Evolutionary conservation across 2,329 filamentous ascomycete genomes (phyloP).

Genomic region (Bipolaris sorokiniana): DNA sequence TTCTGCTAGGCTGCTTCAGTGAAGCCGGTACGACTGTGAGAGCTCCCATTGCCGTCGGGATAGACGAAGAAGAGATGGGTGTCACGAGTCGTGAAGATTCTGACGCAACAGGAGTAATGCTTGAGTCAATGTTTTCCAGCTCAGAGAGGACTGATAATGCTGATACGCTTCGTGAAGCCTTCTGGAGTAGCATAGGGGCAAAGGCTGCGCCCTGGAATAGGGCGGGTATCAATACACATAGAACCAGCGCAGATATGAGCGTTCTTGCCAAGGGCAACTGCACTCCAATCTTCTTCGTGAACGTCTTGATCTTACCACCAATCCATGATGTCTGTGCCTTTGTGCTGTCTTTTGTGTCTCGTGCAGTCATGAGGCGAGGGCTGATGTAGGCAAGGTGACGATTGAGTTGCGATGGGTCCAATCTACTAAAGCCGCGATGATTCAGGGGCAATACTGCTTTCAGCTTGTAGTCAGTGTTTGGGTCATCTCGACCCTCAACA

Average conservation of each 20-base stretch:
- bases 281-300: conserved; percentile 14
- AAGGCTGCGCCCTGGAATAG: conserved; percentile 22
- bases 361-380: conserved; percentile 24
- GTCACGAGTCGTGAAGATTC: conserved; percentile 6
- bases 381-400: conserved; percentile 47
- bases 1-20: conserved; percentile 14
- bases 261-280: conserved; percentile 10
- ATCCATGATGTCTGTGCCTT: conserved; percentile 9
- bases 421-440: conserved; percentile 39
- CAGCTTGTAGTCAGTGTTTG: conserved; percentile 30
- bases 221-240: conserved; percentile 27
- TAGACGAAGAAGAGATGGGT: conserved; percentile 7
- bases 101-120: conserved; percentile 10
- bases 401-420: conserved; percentile 47
- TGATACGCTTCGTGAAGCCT: conserved; percentile 7
- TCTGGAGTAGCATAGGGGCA: conserved; percentile 20
- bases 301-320: conserved; percentile 9
- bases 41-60: conserved; percentile 18
- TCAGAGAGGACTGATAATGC: conserved; percentile 10
- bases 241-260: conserved; percentile 18
- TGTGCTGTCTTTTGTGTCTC: conserved; percentile 1
- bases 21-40: conserved; percentile 25
- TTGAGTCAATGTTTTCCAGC: conserved; percentile 2
- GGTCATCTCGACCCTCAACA: conserved; percentile 38
- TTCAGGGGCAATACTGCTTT: conserved; percentile 45